Base-by-base conservation (phyloP, 306 rosid genomes). In the Sicyos edulis region DNA sequence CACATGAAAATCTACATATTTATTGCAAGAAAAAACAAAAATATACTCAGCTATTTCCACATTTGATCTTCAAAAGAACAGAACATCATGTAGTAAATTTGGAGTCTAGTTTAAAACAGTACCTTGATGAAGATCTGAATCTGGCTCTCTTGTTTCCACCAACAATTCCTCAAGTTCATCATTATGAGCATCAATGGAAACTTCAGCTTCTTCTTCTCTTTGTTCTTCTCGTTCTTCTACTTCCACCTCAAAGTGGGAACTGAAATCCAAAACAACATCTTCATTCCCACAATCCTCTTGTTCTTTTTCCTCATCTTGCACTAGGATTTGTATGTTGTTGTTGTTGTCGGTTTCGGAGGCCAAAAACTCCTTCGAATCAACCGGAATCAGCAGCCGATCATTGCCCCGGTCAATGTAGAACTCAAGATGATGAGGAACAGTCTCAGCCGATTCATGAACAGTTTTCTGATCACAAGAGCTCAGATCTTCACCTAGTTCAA, bases 231-330 rank as follows among this genome's bases (percentile, higher is more conserved):
- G 44, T 37, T 37, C 8, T 37, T 37, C 45, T 6, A 15, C 51
- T 63, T 45, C 29, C 70, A 64, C 44, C 81, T 73, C 77, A 53
- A 76, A 22, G 40, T 54, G 57, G 84, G 75, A 77, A 68, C 79
- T 91, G 76, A 90, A 90, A 66, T 93, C 99, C 79, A 90, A 80
- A 81, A 93, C 86, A 58, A 93, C 86, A 86, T 88, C 99, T 77
- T 80, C 80, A 54, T 56, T 67, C 13, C 66, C 73, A 26, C 70
- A 44, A 50, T 78, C 76, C 40, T 77, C 88, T 76, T 80, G 81
- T 50, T 32, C 37, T 32, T 32, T 32, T 32, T 32, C 37, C 37
- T 32, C 37, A 32, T 77, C 44, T 37, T 37, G 44, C 44, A 37
- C 44, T 37, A 5, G 44, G 44, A 8, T 37, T 37, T 37, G 44